Base-by-base conservation (phyloP, 768 basidiomycete species). In the Russula virescens region DNA sequence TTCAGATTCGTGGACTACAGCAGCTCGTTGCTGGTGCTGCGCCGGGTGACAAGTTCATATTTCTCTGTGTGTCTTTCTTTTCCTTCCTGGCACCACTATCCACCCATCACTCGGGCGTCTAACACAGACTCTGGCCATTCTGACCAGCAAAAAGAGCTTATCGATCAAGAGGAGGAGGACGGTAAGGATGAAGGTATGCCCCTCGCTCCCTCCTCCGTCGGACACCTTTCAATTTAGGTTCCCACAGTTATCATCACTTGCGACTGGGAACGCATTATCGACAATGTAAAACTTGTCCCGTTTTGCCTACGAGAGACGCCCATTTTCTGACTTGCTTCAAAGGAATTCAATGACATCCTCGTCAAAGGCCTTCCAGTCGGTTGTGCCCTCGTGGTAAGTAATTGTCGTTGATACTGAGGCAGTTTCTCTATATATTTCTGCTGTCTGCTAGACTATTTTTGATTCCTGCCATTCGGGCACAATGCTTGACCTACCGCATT, bases 401-500 rank as follows among this genome's bases (percentile, higher is more conserved):
- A 10, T 14, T 5, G n/a, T 23, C 18, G 25, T 21, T 19, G 0
- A 9, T 14, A 34, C 1, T n/a, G 18, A 9, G 16, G 3, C 13
- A 38, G 13, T 5, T 11, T 5, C 13, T 11, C 6, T 11, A 11
- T 11, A 38, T 38, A 2, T 8, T 4, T 8, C 51, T 19, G 19
- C 14, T 35, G 48, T 31, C 1, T 42, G 16, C 10, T 42, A 70
- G 68, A 67, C 68, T 2, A 49, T 72, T 14, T 63, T 72, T 47
- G 70, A 72, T 51, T 61, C 68, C 2, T 69, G 69, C 34, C 69
- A 71, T n/a, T 71, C 70, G 1, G 70, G 69, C 25, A 72, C 71
- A 0, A 10, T 72, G 10, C 66, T 72, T 8, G 68, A 71, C 43
- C 63, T 72, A 19, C 68, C 65, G 0, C 70, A 72, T 49, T 56